Evolutionary conservation across 495 filamentous ascomycete genomes (phyloP).

Genomic region (Podospora tetraspora): DNA sequence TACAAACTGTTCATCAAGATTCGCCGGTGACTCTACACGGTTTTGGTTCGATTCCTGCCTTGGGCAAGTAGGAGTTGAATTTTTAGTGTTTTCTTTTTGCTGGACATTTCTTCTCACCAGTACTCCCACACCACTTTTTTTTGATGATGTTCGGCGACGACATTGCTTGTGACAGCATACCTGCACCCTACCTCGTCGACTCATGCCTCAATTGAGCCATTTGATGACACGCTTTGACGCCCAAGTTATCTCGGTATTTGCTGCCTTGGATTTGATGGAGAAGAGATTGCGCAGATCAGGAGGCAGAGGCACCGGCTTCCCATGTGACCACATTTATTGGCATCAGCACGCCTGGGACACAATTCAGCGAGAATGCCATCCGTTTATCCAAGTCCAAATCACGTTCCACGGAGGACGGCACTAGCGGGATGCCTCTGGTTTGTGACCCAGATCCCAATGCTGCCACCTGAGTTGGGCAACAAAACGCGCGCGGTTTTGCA

Average conservation of each 20-base stretch:
- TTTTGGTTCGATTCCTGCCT: background rate
- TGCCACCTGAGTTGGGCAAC: background rate
- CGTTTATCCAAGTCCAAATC: background rate
- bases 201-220: background rate
- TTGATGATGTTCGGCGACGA: background rate
- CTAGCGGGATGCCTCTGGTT: background rate
- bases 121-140: background rate
- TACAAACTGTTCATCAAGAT: background rate
- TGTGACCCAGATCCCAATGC: background rate
- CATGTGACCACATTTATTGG: background rate
- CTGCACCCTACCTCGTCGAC: too few species aligned
- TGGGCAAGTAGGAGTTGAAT: background rate
- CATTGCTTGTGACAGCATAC: background rate
- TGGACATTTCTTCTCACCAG: too few species aligned
- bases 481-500: background rate
- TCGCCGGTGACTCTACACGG: background rate
- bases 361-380: too few species aligned
- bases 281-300: background rate
- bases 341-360: background rate
- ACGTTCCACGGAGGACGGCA: background rate
- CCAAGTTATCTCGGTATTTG: background rate
- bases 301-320: background rate
- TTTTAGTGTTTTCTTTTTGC: background rate
- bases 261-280: background rate
- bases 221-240: background rate